phyloP scores from a whole-genome alignment of 768 basidiomycete genomes.

The Mrakia gelida region DNA sequence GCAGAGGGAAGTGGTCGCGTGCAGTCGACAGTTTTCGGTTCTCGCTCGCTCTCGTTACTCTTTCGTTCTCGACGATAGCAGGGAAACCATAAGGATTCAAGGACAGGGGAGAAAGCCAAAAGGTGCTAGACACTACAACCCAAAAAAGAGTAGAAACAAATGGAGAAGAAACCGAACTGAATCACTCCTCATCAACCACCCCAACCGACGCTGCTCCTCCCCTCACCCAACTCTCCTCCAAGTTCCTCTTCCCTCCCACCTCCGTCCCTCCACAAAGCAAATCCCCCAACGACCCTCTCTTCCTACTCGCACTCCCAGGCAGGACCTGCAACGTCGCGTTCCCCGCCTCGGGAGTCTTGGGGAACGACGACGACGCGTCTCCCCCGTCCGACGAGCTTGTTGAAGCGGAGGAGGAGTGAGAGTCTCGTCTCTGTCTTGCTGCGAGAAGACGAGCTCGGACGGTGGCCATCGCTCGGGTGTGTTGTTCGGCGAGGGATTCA shows the following conservation, averaged over 20 bases:
- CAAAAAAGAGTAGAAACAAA: too few relatives aligned
- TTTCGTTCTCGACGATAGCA: too few relatives aligned
- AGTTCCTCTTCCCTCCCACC: not conserved
- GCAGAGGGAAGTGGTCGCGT: too few relatives aligned
- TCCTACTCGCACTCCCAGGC: slow-evolving; percentile 4
- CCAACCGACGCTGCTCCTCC: not conserved
- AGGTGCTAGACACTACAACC: too few relatives aligned
- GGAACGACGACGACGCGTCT: not conserved
- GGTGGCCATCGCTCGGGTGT: slow-evolving; percentile 25
- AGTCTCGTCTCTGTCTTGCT: not conserved
- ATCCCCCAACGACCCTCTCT: slow-evolving; percentile 34
- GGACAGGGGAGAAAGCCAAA: too few relatives aligned
- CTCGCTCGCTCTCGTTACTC: too few relatives aligned
- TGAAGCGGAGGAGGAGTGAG: not conserved
- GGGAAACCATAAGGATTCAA: too few relatives aligned
- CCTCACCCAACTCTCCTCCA: not conserved
- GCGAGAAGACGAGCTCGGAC: slow-evolving; percentile 16
- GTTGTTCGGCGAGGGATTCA: slow-evolving; percentile 11
- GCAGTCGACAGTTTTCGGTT: too few relatives aligned
- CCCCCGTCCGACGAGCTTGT: not conserved
- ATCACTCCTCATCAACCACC: not conserved
- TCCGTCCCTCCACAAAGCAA: slow-evolving; percentile 32
- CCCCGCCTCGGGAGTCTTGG: not conserved
- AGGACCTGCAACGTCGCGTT: not conserved
- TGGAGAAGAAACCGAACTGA: not conserved